Evolutionary conservation across 805 yeast genomes (phyloP).

Genomic region (Dipodascus albidus): DNA sequence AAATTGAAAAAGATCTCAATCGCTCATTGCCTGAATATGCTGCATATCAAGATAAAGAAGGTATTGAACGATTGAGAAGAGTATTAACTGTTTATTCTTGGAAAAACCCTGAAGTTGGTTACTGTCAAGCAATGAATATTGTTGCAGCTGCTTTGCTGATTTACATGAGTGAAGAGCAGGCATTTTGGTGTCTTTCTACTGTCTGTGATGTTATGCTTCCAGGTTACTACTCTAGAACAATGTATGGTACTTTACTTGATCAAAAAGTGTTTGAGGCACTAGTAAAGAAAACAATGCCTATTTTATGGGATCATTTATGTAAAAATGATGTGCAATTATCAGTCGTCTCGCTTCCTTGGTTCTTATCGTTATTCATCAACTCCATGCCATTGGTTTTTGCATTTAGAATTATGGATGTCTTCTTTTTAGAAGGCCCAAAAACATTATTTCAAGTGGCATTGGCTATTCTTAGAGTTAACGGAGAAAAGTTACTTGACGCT

Average conservation of each 20-base stretch:
- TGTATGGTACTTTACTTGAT: constrained; percentile 93
- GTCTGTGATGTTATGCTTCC: constrained; percentile 82
- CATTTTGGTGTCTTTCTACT: constrained; percentile 80
- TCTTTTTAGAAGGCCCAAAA: constrained; percentile 81
- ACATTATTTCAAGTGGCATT: constrained; percentile 87
- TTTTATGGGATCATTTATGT: constrained; percentile 71
- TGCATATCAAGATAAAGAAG: constrained; percentile 81
- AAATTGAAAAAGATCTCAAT: constrained; percentile 90
- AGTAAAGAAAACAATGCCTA: constrained; percentile 82
- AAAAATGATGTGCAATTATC: constrained; percentile 80
- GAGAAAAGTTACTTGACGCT: constrained; percentile 65
- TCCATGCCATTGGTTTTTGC: constrained; percentile 94
- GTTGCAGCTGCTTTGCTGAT: constrained; percentile 39
- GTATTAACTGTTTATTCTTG: constrained; percentile 92
- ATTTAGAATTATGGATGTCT: constrained; percentile 79
- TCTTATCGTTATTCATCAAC: constrained; percentile 75
- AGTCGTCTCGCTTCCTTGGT: constrained; percentile 94
- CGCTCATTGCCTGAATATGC: constrained; percentile 93
- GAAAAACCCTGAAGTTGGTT: constrained; percentile 95
- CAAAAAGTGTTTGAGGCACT: constrained; percentile 88
- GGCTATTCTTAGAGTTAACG: constrained; percentile 81
- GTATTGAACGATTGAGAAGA: constrained; percentile 72
- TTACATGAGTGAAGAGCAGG: constrained; percentile 89
- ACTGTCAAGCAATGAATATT: constrained; percentile 98
- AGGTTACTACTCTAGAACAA: constrained; percentile 91